Evolutionary conservation across 441 rosid species (phyloP).

Genomic region (Lagerstroemia fauriei): DNA sequence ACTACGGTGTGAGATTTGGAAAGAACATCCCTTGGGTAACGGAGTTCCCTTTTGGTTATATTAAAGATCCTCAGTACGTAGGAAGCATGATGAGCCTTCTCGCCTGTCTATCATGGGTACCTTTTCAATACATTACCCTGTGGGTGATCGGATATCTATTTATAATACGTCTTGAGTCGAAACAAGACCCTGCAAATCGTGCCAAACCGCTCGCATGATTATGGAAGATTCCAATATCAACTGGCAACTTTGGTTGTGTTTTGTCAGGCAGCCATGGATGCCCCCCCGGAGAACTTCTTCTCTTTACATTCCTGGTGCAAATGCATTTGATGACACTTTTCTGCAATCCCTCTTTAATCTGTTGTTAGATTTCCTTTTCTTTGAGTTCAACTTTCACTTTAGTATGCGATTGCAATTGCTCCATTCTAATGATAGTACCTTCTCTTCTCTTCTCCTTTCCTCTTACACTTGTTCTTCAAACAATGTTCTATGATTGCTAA

Average conservation of each 20-base stretch:
- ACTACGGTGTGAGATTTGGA: slow-evolving; percentile 83
- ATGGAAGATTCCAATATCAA: slow-evolving; percentile 11
- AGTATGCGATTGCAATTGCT: not conserved
- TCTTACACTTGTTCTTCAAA: not conserved
- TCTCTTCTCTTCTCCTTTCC: not conserved
- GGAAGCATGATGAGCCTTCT: slow-evolving; percentile 83
- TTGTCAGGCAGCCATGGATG: not conserved
- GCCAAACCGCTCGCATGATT: slow-evolving; percentile 58
- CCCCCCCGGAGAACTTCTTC: not conserved
- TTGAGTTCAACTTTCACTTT: not conserved
- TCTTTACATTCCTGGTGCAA: not conserved
- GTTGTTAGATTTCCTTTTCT: not conserved
- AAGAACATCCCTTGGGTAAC: slow-evolving; percentile 79
- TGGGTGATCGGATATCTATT: slow-evolving; percentile 76
- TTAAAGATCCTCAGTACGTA: slow-evolving; percentile 82
- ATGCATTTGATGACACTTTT: not conserved
- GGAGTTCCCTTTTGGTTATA: slow-evolving; percentile 79
- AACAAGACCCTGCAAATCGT: slow-evolving; percentile 63
- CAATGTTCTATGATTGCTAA: not conserved
- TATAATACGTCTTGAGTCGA: slow-evolving; percentile 65
- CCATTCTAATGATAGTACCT: not conserved
- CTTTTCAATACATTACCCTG: slow-evolving; percentile 70
- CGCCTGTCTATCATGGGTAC: slow-evolving; percentile 75
- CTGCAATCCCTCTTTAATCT: not conserved
- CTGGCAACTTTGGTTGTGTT: slow-evolving; percentile 12